Base-by-base conservation (phyloP, 225 moss, liverwort and hornwort species). In the Bryoerythrophyllum caledonicum region DNA sequence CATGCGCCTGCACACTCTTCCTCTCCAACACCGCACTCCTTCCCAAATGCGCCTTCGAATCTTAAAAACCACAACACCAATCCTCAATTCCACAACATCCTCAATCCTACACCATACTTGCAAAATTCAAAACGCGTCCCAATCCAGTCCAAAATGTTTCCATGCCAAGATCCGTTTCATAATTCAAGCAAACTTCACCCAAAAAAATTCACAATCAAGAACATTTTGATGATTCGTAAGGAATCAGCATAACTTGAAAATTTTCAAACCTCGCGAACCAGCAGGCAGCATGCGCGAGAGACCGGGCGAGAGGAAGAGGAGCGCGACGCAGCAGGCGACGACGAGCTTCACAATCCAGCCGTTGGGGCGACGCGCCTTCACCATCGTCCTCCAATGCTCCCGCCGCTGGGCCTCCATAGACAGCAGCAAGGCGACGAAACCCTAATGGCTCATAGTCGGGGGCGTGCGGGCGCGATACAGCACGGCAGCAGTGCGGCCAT, bases 311-410 rank as follows among this genome's bases (percentile, higher is more conserved):
- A 86, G 76, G 25, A 86, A 59, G 10, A 80, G 76, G 51, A 86
- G 62, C 65, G 73, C 76, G 25, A 86, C 66, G 76, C 86, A 86
- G 38, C 82, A 80, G 64, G 80, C 74, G 60, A 86, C 76, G 25
- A 80, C 49, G 56, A 86, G 62, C 82, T 74, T 82, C 3, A 82
- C 11, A 14, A 66, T 77, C 61, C 76, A 80, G 44, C 53, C 77
- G 11, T 56, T 73, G 23, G 28, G 43, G 5, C 53, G 73, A 41
- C 44, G 64, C 65, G 48, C 71, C 63, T 63, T 74, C 37, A 34
- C 73, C 76, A 68, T 57, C 49, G 40, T 67, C n/a, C n/a, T n/a
- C n/a, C n/a, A n/a, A n/a, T n/a, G n/a, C n/a, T n/a, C n/a, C 74
- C 72, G 41, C 21, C 72, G 13, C 44, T 60, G 20, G 19, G 25